A percentile compares a stretch with the other conserved stretches of the same genome.
Conservation (phyloP, 805 yeast species). For the Suhomyces faveliae region DNA sequence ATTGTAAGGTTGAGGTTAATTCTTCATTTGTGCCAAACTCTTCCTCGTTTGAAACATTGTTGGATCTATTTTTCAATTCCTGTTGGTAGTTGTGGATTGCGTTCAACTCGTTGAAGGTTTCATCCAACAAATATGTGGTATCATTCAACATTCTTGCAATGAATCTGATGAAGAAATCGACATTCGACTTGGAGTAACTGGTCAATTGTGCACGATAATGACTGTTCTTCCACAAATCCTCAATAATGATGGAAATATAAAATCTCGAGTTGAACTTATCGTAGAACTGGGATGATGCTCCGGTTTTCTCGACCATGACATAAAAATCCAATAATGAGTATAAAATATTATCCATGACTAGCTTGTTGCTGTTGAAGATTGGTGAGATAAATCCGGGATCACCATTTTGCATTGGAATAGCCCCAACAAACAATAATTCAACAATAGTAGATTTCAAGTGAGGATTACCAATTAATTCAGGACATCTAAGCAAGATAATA, state of each 20-base stretch:
- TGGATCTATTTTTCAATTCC: conserved; percentile 55
- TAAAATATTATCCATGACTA: conserved; percentile 64
- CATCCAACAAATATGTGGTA: conserved; percentile 87
- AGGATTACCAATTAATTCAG: conserved; percentile 85
- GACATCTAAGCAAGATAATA: conserved; percentile 75
- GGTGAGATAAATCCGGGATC: conserved; percentile 73
- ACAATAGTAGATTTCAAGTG: conserved; percentile 85
- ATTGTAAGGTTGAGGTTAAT: conserved; percentile 50
- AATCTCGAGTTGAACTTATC: conserved; percentile 92
- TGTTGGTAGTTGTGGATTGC: conserved; percentile 74
- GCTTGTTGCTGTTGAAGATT: conserved; percentile 59
- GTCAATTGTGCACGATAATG: conserved; percentile 67
- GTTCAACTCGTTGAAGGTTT: conserved; percentile 74
- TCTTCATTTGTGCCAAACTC: conserved; percentile 61
- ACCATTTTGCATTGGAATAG: conserved; percentile 53
- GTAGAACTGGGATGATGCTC: conserved; percentile 90
- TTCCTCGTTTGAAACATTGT: conserved; percentile 29
- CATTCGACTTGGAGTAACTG: conserved; percentile 61
- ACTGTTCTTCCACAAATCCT: conserved; percentile 77
- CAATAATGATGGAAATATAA: conserved; percentile 78
- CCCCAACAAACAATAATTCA: conserved; percentile 76
- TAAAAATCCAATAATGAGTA: conserved; percentile 86
- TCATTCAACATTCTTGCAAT: conserved; percentile 95
- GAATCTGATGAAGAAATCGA: conserved; percentile 85
- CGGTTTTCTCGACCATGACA: conserved; percentile 94